Percentiles rank a stretch among this genome's conserved stretches.
These are phyloP conservation scores for Ceratobasidium sp. DNA, from an alignment of 1,284 basidiomycete genomes.

Conservation along the genomic window DNA sequence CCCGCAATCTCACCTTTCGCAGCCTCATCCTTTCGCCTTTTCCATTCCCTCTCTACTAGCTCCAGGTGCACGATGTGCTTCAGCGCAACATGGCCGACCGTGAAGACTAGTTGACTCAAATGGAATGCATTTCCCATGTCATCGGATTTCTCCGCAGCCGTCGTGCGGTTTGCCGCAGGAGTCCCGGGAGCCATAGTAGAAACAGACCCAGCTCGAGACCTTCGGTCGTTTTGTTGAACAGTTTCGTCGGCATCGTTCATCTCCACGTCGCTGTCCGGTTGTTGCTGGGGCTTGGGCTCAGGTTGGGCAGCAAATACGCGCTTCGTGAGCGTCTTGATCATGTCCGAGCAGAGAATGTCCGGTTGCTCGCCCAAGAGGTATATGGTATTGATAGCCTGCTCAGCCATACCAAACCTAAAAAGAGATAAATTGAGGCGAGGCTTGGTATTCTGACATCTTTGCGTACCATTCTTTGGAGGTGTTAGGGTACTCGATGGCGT, in stretches of 20 bases:
- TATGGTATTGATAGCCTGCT: constrained; percentile 96
- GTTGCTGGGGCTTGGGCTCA: constrained; percentile 39
- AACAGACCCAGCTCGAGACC: constrained; percentile 19
- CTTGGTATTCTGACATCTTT: not conserved
- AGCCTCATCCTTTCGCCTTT: constrained; percentile 92
- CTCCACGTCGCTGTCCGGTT: constrained; percentile 37
- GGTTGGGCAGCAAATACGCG: constrained; percentile 69
- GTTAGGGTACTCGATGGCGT: constrained; percentile 79
- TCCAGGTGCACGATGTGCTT: constrained; percentile 98
- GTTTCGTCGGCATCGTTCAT: constrained; percentile 42
- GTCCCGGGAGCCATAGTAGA: constrained; percentile 2
- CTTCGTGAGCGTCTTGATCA: constrained; percentile 84
- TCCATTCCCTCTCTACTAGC: constrained; percentile 96
- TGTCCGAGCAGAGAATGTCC: constrained; percentile 81
- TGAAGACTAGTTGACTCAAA: constrained; percentile 90
- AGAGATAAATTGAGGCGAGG: constrained; percentile 12
- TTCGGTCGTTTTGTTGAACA: not conserved
- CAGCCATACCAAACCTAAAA: constrained; percentile 85
- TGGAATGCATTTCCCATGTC: constrained; percentile 84
- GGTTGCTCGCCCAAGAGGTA: constrained; percentile 96
- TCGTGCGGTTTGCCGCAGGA: constrained; percentile 11
- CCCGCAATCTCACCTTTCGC: constrained; percentile 67
- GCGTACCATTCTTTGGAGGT: constrained; percentile 83
- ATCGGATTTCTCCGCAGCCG: constrained; percentile 49
- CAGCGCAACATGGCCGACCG: constrained; percentile 95